These are phyloP conservation scores for Pulveroboletus sp. DNA, from an alignment of 768 basidiomycete species.

Conservation along the genomic window DNA sequence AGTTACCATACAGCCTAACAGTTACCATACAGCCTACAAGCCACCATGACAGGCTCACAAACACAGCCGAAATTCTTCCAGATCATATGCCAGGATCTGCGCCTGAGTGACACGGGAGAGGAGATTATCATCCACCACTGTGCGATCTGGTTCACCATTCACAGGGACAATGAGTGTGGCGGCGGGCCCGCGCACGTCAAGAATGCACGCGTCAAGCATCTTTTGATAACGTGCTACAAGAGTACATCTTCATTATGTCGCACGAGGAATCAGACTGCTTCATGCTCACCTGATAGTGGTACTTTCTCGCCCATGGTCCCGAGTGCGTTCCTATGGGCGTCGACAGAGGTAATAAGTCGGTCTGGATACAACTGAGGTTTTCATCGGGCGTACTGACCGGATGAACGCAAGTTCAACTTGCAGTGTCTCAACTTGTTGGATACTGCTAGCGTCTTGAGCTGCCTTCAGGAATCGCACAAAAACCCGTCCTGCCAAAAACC, in stretches of 20 bases:
- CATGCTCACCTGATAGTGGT: constrained; percentile 52
- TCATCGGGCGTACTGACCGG: constrained; percentile 40
- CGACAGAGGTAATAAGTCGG: background rate
- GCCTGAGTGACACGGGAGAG: constrained; percentile 10
- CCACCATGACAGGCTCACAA: background rate
- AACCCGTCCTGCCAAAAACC: constrained; percentile 67
- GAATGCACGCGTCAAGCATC: constrained; percentile 20
- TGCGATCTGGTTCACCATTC: constrained; percentile 5
- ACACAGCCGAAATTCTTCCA: constrained; percentile 3
- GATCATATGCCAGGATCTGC: constrained; percentile 6
- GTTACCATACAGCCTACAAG: background rate
- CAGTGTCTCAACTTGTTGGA: constrained; percentile 57
- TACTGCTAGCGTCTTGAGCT: constrained; percentile 53
- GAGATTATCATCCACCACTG: constrained; percentile 8
- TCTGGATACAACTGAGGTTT: background rate
- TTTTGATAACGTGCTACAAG: constrained; percentile 20
- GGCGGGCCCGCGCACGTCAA: constrained; percentile 7
- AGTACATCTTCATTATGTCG: background rate
- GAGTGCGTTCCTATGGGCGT: constrained; percentile 48
- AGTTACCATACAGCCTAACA: constrained; percentile 1
- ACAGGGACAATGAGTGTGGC: constrained; percentile 1
- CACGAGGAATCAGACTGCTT: constrained; percentile 1
- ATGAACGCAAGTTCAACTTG: constrained; percentile 66
- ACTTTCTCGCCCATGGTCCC: constrained; percentile 62
- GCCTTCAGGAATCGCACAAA: constrained; percentile 65